These are phyloP conservation scores for Elongisporangium anandrum DNA, from an alignment of 352 stramenopile species.

Conservation along the genomic window DNA sequence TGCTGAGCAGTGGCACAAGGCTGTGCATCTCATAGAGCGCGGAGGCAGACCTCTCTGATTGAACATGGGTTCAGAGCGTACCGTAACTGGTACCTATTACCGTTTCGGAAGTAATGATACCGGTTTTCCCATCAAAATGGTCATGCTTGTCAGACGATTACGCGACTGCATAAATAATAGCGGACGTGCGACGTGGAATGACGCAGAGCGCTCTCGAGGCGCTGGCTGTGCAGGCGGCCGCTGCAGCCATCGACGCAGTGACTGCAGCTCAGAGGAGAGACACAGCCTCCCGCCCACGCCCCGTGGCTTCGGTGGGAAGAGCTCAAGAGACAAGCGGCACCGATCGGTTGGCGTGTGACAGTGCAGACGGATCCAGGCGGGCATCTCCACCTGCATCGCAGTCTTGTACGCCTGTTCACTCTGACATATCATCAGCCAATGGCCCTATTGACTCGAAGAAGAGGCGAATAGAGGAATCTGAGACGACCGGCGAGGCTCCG, in stretches of 20 bases:
- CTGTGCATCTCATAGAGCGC: slow-evolving; percentile 17
- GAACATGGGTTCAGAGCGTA: not conserved
- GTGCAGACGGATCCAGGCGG: not conserved
- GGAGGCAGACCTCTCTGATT: not conserved
- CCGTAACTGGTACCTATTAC: no score
- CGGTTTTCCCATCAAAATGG: not conserved
- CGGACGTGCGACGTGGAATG: no score
- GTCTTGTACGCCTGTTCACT: no score
- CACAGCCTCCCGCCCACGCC: not conserved
- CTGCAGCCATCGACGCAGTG: not conserved
- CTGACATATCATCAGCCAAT: no score
- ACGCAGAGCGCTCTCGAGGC: not conserved
- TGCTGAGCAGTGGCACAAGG: slow-evolving; percentile 24
- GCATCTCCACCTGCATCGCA: no score
- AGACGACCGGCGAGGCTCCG: not conserved
- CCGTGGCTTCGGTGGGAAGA: not conserved
- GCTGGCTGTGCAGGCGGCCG: not conserved
- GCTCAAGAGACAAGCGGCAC: not conserved
- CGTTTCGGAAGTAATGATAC: no score
- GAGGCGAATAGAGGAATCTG: not conserved
- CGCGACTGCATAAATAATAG: not conserved
- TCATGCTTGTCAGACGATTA: not conserved
- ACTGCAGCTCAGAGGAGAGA: not conserved
- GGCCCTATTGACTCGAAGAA: not conserved
- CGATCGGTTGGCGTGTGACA: not conserved